Conservation (phyloP, 495 filamentous ascomycete species). For the Opeltia flavorubescens region DNA sequence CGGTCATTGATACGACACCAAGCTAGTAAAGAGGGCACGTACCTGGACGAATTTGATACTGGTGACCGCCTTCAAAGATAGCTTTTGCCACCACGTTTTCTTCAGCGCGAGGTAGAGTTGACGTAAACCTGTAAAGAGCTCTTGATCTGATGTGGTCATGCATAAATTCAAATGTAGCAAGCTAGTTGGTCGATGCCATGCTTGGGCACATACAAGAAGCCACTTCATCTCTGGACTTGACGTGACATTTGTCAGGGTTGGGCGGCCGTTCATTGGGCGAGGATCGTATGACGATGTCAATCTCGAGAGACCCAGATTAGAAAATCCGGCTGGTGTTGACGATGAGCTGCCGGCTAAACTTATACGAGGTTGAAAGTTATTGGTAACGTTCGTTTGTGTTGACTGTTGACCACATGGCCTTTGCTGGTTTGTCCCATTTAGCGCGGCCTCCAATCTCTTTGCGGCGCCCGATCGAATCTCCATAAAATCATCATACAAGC, state of each 20-base stretch:
- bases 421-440: slow-evolving; percentile 11
- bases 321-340: neutral
- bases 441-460: slow-evolving; percentile 18
- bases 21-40: too few species aligned
- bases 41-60: slow-evolving; percentile 25
- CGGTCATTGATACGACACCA: too few species aligned
- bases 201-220: slow-evolving; percentile 7
- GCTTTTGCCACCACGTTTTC: neutral
- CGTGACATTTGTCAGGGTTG: neutral
- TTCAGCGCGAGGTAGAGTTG: neutral
- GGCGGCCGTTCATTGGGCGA: neutral
- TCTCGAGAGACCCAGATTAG: neutral
- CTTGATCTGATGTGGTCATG: slow-evolving; percentile 3
- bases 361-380: too few species aligned
- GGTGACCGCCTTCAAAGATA: slow-evolving; percentile 17
- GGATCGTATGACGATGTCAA: neutral
- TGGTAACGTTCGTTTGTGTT: neutral
- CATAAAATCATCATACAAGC: slow-evolving; percentile 24
- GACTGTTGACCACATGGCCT: neutral
- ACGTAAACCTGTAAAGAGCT: slow-evolving; percentile 3
- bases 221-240: slow-evolving; percentile 2
- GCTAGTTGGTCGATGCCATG: slow-evolving; percentile 1
- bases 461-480: slow-evolving; percentile 24
- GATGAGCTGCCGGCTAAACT: too few species aligned
- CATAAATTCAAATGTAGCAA: slow-evolving; percentile 6